Evolutionary conservation across 1,284 basidiomycete species (phyloP), one percentile per base, ranked within the genome.

Genomic region (Exobasidium rhododendri): DNA sequence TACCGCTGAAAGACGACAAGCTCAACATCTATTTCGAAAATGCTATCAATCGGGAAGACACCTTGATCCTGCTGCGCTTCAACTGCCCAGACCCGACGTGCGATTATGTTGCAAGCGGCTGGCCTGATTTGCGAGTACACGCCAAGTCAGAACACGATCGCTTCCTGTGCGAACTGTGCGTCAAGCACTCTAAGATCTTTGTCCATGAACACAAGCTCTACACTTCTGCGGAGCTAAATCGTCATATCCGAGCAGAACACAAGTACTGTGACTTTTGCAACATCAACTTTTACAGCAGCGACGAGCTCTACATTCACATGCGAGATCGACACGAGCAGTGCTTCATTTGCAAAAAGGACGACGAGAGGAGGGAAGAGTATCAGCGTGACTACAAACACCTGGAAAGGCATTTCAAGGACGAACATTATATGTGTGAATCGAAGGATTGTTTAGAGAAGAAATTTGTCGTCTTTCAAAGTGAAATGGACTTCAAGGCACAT

Each of bases 241-340:
- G 86, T 0, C 94, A 98, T 80, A 83, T 94, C 29, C 69, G 87
- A 17, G 87, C 86, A 1, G 80, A 88, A 1, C 92, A 94, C 71
- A 89, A 91, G 0, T 79, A 89, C n/a, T 94, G 92, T 81, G 87
- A 88, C 73, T 98, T 97, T 81, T 97, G 94, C 76, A 86, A 86
- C 29, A 87, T 90, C 71, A 91, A 89, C 70, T 94, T 90, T 84
- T 97, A 94, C 80, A 83, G 88, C 30, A 88, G 89, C 63, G 94
- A 98, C 75, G 92, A 94, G 77, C 82, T 97, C n/a, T 97, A 89
- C 79, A 83, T 87, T 43, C 96, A 98, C 81, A 93, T 97, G 89
- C 86, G 94, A 50, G 89, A 94, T 75, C 83, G 83, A 52, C 94
- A 98, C 82, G 94, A 98, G 79, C 94, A 98, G 77, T 98, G 96